Conservation (phyloP, 805 yeast genomes). For the Saccharomycopsis sp. region DNA sequence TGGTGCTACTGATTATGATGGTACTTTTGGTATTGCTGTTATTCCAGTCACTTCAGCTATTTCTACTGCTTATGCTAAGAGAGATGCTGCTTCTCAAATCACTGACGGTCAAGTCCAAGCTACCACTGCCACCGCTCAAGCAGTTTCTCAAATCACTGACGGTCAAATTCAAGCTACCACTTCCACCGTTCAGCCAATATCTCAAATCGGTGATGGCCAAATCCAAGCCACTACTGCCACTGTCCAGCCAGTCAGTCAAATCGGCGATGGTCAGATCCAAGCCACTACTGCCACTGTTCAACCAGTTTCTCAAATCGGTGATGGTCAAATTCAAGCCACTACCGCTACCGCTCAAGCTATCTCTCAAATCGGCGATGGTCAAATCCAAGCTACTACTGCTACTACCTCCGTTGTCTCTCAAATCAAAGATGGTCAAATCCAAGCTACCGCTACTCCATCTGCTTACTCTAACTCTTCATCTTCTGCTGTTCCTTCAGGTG, state of each 20-base stretch:
- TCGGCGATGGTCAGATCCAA: conserved; percentile 41
- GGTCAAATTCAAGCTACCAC: conserved; percentile 39
- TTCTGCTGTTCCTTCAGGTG: conserved; percentile 27
- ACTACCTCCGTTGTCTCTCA: conserved; percentile 26
- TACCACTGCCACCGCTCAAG: conserved; percentile 23
- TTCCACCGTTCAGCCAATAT: conserved; percentile 29
- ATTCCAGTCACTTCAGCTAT: conserved; percentile 30
- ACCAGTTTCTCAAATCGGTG: conserved; percentile 33
- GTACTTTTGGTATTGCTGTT: conserved; percentile 39
- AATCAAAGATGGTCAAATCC: conserved; percentile 30
- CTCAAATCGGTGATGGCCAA: conserved; percentile 57
- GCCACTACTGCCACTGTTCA: conserved; percentile 27
- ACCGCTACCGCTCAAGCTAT: conserved; percentile 24
- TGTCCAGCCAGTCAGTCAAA: conserved; percentile 31
- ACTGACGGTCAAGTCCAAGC: conserved; percentile 26
- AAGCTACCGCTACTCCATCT: conserved; percentile 26
- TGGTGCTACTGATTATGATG: conserved; percentile 32
- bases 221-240: conserved; percentile 41
- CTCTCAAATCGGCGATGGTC: conserved; percentile 47
- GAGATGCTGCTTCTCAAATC: conserved; percentile 26
- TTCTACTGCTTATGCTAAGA: conserved; percentile 16
- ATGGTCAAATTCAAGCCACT: conserved; percentile 35
- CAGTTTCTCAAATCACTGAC: conserved; percentile 40
- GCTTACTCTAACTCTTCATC: conserved; percentile 9
- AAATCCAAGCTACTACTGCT: conserved; percentile 34